These are phyloP conservation scores for Lodderomyces parapsilosis DNA, from an alignment of 1,139 yeast genomes.

Conservation along the genomic window DNA sequence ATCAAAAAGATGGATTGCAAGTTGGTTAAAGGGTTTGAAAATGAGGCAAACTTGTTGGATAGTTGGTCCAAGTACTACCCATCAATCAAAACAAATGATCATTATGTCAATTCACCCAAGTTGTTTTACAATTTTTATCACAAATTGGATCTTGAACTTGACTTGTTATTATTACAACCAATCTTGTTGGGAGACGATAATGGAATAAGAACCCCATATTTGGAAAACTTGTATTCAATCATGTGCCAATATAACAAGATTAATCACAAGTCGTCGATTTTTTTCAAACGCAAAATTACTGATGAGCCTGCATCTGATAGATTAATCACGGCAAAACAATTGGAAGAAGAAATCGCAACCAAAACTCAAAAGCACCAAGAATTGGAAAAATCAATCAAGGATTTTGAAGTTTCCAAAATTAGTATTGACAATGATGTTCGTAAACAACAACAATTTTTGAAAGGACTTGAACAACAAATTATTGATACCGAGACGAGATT, in stretches of 20 bases:
- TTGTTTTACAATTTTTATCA: constrained; percentile 63
- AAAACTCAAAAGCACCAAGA: constrained; percentile 21
- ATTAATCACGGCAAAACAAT: background rate
- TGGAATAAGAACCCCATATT: constrained; percentile 82
- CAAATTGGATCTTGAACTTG: constrained; percentile 58
- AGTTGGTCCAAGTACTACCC: constrained; percentile 54
- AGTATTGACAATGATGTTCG: constrained; percentile 21
- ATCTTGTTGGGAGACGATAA: constrained; percentile 83
- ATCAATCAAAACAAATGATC: constrained; percentile 20
- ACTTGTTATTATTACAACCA: constrained; percentile 77
- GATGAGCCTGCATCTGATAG: constrained; percentile 5
- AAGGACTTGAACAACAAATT: constrained; percentile 11
- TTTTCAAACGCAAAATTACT: constrained; percentile 28
- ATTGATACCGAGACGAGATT: constrained; percentile 11
- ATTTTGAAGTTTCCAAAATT: constrained; percentile 22
- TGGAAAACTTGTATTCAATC: constrained; percentile 82
- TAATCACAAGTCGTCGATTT: constrained; percentile 37
- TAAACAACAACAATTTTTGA: constrained; percentile 11
- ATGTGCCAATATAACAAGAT: constrained; percentile 65
- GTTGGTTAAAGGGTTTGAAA: constrained; percentile 62
- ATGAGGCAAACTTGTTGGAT: constrained; percentile 56
- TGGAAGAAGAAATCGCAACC: constrained; percentile 21
- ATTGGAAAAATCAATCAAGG: constrained; percentile 21
- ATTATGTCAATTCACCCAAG: constrained; percentile 46
- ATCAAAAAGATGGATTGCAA: constrained; percentile 79